phyloP scores from a whole-genome alignment of 495 filamentous ascomycete genomes.

The Penicillium canariense region DNA sequence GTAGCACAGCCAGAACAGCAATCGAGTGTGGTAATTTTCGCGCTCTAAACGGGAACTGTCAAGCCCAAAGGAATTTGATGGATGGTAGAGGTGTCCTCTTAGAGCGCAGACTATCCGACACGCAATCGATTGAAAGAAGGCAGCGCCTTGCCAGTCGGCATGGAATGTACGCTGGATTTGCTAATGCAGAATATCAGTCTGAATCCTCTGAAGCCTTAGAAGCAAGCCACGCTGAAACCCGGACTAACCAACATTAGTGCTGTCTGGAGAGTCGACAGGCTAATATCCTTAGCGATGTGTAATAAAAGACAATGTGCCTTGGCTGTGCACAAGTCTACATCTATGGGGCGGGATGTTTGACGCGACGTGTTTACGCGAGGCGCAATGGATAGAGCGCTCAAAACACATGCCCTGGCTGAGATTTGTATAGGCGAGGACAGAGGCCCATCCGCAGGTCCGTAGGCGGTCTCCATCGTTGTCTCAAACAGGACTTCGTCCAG shows the following conservation, averaged over 20 bases:
- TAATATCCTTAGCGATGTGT: not conserved
- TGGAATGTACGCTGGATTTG: constrained; percentile 9
- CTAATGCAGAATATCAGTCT: constrained; percentile 1
- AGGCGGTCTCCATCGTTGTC: constrained; percentile 12
- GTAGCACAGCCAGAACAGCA: constrained; percentile 35
- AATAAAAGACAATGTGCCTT: constrained; percentile 8
- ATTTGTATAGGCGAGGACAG: not conserved
- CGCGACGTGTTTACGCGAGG: not conserved
- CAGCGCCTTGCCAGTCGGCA: constrained; percentile 14
- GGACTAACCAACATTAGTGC: constrained; percentile 13
- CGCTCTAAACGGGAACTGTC: not conserved
- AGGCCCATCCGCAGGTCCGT: not conserved
- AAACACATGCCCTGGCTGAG: constrained; percentile 13
- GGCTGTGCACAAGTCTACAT: constrained; percentile 6
- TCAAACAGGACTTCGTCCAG: constrained; percentile 8
- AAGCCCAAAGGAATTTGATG: not conserved
- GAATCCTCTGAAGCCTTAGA: not conserved
- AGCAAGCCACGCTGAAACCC: not conserved
- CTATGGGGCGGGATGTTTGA: not conserved
- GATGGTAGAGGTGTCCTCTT: constrained; percentile 4
- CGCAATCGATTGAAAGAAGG: constrained; percentile 12
- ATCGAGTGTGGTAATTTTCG: constrained; percentile 17
- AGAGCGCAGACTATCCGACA: constrained; percentile 16
- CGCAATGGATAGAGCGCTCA: constrained; percentile 10
- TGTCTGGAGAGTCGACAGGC: constrained; percentile 11